These are phyloP conservation scores for Diaporthe humulicola DNA, from an alignment of 2,329 filamentous ascomycete species.

Conservation along the genomic window DNA sequence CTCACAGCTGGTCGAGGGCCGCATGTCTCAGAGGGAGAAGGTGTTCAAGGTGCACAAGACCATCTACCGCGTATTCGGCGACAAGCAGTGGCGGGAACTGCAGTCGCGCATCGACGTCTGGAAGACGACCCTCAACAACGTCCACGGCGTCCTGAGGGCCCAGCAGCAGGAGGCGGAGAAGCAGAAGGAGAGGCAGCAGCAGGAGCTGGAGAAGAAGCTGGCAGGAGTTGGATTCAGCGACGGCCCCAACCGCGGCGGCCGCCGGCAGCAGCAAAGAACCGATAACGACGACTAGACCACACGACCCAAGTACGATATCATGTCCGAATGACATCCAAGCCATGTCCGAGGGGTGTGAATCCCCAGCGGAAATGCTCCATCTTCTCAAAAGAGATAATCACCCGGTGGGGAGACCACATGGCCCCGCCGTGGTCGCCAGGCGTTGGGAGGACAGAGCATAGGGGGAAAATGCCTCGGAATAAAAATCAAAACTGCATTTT, in stretches of 20 bases:
- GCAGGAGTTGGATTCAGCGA: constrained; percentile 51
- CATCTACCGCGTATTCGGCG: constrained; percentile 95
- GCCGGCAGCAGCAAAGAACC: constrained; percentile 42
- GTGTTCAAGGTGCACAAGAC: constrained; percentile 96
- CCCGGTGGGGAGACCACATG: not conserved
- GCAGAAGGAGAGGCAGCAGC: constrained; percentile 80
- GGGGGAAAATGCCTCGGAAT: constrained; percentile 39
- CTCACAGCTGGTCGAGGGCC: constrained; percentile 94
- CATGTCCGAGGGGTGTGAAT: not conserved
- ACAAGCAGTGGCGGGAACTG: constrained; percentile 98
- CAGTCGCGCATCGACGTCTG: constrained; percentile 91
- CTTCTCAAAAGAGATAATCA: constrained; percentile 22
- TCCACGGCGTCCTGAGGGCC: constrained; percentile 81
- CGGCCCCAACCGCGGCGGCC: constrained; percentile 47
- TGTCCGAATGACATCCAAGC: constrained; percentile 23
- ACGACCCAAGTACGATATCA: not conserved
- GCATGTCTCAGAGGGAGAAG: constrained; percentile 91
- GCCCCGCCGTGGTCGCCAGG: constrained; percentile 33
- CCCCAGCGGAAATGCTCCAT: constrained; percentile 5
- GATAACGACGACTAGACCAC: constrained; percentile 39
- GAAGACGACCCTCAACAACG: constrained; percentile 83
- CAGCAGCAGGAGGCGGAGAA: constrained; percentile 86
- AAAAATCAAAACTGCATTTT: constrained; percentile 39
- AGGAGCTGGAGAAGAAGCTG: constrained; percentile 77
- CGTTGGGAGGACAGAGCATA: constrained; percentile 40